These are phyloP conservation scores for Talaromyces marneffei DNA, from an alignment of 2,329 filamentous ascomycete genomes.

Conservation along the genomic window DNA sequence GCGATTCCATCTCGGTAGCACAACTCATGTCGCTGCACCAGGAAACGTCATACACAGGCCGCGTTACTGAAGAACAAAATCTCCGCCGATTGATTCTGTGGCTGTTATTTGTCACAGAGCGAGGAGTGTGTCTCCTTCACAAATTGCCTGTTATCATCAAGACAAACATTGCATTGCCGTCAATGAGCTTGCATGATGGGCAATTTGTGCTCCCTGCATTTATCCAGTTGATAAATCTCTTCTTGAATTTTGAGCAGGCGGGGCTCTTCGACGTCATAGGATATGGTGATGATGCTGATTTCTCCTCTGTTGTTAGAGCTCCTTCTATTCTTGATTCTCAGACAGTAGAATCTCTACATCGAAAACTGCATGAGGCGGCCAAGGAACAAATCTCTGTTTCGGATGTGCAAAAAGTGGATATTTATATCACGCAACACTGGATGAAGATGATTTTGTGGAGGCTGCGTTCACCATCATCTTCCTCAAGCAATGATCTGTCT, in stretches of 20 bases:
- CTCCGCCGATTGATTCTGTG: slow-evolving; percentile 44
- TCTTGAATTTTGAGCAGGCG: slow-evolving; percentile 48
- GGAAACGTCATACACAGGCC: slow-evolving; percentile 36
- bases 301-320: slow-evolving; percentile 16
- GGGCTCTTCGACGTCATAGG: slow-evolving; percentile 46
- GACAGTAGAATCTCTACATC: slow-evolving; percentile 33
- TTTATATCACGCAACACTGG: slow-evolving; percentile 48
- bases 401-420: slow-evolving; percentile 47
- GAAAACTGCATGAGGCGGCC: slow-evolving; percentile 39
- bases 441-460: slow-evolving; percentile 48
- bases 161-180: slow-evolving; percentile 36
- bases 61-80: slow-evolving; percentile 39
- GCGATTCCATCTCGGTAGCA: slow-evolving; percentile 49
- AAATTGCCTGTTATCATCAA: slow-evolving; percentile 45
- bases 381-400: slow-evolving; percentile 38
- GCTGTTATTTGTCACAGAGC: slow-evolving; percentile 46
- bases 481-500: slow-evolving; percentile 31
- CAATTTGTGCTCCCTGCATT: slow-evolving; percentile 46
- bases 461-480: slow-evolving; percentile 29
- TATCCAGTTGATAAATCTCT: slow-evolving; percentile 45
- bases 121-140: slow-evolving; percentile 48
- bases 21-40: slow-evolving; percentile 47
- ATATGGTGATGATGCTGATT: slow-evolving; percentile 19
- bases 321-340: slow-evolving; percentile 7
- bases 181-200: slow-evolving; percentile 31